Conservation (phyloP, 1,139 yeast species). For the Debaryomyces fabryi region DNA sequence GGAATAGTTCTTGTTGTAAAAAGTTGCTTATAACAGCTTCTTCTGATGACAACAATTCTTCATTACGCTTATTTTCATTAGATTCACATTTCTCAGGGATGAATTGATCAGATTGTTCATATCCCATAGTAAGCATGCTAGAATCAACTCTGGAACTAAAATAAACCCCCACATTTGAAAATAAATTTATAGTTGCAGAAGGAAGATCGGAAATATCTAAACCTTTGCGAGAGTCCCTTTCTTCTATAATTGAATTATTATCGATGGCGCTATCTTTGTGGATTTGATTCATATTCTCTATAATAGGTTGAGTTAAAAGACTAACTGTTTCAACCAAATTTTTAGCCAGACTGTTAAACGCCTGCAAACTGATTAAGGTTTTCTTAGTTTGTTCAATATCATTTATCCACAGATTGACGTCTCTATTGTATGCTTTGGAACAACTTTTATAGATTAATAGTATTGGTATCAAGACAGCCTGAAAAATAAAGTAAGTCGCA, state of each 20-base stretch:
- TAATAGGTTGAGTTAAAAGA: conserved; percentile 15
- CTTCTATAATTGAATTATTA: conserved; percentile 8
- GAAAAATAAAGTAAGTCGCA: conserved; percentile 63
- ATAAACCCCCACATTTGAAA: not conserved
- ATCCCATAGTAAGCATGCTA: not conserved
- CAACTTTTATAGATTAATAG: conserved; percentile 55
- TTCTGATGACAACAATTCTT: not conserved
- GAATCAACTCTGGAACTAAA: not conserved
- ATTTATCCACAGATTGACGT: conserved; percentile 27
- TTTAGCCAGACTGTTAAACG: conserved; percentile 50
- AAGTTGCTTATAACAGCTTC: not conserved
- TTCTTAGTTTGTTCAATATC: conserved; percentile 12
- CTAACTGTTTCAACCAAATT: conserved; percentile 54
- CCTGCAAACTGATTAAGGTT: conserved; percentile 33
- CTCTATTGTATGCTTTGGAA: conserved; percentile 40
- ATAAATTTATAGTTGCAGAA: not conserved
- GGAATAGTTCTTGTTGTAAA: not conserved
- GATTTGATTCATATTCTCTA: conserved; percentile 7
- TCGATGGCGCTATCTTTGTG: conserved; percentile 12
- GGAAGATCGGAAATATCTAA: conserved; percentile 5
- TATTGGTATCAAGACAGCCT: conserved; percentile 59
- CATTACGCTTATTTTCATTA: not conserved
- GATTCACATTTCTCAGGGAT: not conserved
- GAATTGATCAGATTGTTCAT: not conserved
- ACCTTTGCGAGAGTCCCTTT: conserved; percentile 19